These are phyloP conservation scores for Calocybe cyanea DNA, from an alignment of 768 basidiomycete species.

Conservation along the genomic window DNA sequence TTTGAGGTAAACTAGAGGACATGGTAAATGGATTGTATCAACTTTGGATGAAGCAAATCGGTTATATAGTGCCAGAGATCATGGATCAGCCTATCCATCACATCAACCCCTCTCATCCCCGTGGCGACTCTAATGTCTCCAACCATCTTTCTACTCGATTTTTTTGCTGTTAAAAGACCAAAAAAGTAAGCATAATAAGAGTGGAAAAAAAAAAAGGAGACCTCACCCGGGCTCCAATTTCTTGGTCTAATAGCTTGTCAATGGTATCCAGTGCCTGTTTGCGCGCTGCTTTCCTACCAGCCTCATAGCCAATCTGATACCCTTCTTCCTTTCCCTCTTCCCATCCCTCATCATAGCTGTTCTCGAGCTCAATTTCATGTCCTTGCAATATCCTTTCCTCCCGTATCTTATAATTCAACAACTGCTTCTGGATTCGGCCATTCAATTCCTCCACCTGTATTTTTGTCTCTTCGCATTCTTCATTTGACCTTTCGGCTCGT, in stretches of 20 bases:
- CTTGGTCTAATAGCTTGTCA: conserved; percentile 49
- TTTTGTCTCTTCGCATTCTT: conserved; percentile 41
- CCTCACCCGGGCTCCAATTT: conserved; percentile 23
- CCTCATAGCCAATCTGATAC: conserved; percentile 31
- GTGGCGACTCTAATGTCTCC: too few species aligned
- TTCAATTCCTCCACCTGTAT: conserved; percentile 40
- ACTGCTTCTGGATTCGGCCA: conserved; percentile 36
- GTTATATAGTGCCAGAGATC: too few species aligned
- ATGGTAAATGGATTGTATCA: too few species aligned
- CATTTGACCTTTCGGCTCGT: conserved; percentile 27
- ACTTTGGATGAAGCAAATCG: too few species aligned
- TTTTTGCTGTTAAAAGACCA: too few species aligned
- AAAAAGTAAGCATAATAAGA: too few species aligned
- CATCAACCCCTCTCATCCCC: too few species aligned
- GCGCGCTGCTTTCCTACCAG: conserved; percentile 48
- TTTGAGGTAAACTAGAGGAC: too few species aligned
- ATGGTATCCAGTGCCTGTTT: conserved; percentile 53
- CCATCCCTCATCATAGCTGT: conserved; percentile 46
- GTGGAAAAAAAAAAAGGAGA: too few species aligned
- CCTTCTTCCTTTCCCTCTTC: conserved; percentile 40
- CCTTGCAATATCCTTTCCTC: conserved; percentile 42
- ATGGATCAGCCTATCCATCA: too few species aligned
- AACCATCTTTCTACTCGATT: too few species aligned
- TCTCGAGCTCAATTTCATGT: conserved; percentile 33
- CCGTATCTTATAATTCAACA: conserved; percentile 42